Percentiles rank a stretch among this genome's conserved stretches.
phyloP scores from a whole-genome alignment of 2,329 filamentous ascomycete species.

The Scedosporium minutisporum region DNA sequence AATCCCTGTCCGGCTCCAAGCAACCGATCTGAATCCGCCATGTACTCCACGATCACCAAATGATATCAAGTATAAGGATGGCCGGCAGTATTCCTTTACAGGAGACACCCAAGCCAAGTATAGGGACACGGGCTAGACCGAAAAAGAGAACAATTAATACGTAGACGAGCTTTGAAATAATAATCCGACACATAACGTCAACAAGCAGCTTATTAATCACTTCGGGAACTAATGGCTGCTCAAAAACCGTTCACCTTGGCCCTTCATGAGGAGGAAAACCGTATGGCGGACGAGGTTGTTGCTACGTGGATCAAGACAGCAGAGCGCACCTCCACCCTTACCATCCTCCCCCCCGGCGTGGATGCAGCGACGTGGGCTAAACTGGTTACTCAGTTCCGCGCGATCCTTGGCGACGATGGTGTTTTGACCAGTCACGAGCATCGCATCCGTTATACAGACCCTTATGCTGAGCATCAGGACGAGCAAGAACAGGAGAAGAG shows the following conservation, averaged over 20 bases:
- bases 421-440: not conserved
- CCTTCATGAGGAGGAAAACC: not conserved
- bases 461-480: slow-evolving; percentile 3
- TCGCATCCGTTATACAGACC: not conserved
- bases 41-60: not conserved
- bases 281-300: slow-evolving; percentile 1
- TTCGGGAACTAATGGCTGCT: not conserved
- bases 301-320: slow-evolving; percentile 1
- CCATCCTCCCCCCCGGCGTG: not conserved
- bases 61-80: not conserved
- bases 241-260: not conserved
- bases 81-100: not conserved
- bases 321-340: not conserved
- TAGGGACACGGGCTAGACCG: too few species aligned
- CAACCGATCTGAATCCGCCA: not conserved
- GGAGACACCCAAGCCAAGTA: not conserved
- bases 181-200: not conserved
- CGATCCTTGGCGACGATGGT: not conserved
- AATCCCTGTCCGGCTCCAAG: not conserved
- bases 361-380: slow-evolving; percentile 2
- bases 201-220: not conserved
- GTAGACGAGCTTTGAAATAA: not conserved
- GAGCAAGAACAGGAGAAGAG: slow-evolving; percentile 3
- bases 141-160: not conserved
- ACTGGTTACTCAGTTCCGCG: not conserved